Base-by-base conservation (phyloP, 2,329 filamentous ascomycete species). In the Paraphaeosphaeria minitans region DNA sequence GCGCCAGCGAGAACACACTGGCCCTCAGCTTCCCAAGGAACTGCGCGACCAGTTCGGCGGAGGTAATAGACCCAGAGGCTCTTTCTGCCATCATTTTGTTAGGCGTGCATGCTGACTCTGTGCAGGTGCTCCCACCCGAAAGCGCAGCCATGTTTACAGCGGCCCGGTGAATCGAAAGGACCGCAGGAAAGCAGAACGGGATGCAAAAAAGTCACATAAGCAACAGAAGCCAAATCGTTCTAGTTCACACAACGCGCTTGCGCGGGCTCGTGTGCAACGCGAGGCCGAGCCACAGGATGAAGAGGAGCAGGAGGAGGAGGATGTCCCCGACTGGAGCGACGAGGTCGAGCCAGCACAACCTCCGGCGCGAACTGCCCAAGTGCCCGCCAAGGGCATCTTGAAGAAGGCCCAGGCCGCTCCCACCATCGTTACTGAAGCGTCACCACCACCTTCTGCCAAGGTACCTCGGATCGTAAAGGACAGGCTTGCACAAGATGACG, bases 401-500 rank as follows among this genome's bases (percentile, higher is more conserved):
- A 77, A 75, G 41, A 53, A 53, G 51, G 7, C 41, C 10, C 41
- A 45, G 27, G 27, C n/a, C 27, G 41, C 41, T 45, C 51, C 51
- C 10, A 52, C 48, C 4, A 22, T 48, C 1, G 14, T 16, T 14
- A 47, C 21, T 41, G 66, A 49, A 37, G 56, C 51, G 51, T 57
- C 21, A 2, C 62, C 65, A 8, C 58, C 66, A 16, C 66, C 68
- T 24, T 58, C 66, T 16, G 64, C 69, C 7, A 68, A 66, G 46
- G 42, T 79, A 9, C 75, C 77, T 8, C 71, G 73, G 52, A 72
- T 68, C 22, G 80, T 87, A n/a, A 86, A 83, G 70, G 84, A 88
- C 21, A 68, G 62, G 66, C 80, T 97, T 4, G 88, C 86, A 0
- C 83, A 91, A 61, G 94, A 99, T 58, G 93, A 98, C 70, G 91